Conservation (phyloP, 1,139 yeast species). For the Spathaspora sp. region DNA sequence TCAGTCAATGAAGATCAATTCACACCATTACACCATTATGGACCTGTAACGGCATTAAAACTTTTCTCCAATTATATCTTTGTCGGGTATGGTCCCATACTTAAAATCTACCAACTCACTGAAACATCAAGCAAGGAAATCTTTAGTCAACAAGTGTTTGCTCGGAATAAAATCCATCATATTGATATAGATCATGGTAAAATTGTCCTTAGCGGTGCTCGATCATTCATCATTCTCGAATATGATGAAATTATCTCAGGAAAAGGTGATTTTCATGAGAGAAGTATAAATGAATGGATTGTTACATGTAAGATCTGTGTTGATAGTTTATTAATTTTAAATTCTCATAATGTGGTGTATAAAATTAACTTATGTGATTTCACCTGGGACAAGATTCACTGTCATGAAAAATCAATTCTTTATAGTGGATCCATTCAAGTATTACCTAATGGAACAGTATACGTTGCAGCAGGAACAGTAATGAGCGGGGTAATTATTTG, state of each 20-base stretch:
- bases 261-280: constrained; percentile 31
- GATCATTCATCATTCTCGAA: constrained; percentile 56
- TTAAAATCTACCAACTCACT: constrained; percentile 52
- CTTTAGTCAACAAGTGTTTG: constrained; percentile 50
- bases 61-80: constrained; percentile 42
- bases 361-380: constrained; percentile 34
- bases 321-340: constrained; percentile 51
- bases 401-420: constrained; percentile 76
- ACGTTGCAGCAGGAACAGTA: constrained; percentile 87
- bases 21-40: constrained; percentile 48
- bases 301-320: constrained; percentile 53
- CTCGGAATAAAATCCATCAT: constrained; percentile 77
- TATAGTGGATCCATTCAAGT: constrained; percentile 80
- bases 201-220: constrained; percentile 67
- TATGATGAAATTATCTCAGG: constrained; percentile 22
- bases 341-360: constrained; percentile 78
- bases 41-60: constrained; percentile 71
- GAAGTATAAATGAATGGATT: constrained; percentile 75
- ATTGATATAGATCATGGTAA: constrained; percentile 39
- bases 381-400: constrained; percentile 42
- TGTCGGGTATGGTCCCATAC: constrained; percentile 75
- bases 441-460: constrained; percentile 37
- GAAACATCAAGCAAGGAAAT: constrained; percentile 20
- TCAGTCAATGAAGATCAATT: constrained; percentile 23
- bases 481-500: constrained; percentile 85